These are phyloP conservation scores for Entomophthora muscae DNA, from an alignment of 371 early-diverging fungal species.

Conservation along the genomic window DNA sequence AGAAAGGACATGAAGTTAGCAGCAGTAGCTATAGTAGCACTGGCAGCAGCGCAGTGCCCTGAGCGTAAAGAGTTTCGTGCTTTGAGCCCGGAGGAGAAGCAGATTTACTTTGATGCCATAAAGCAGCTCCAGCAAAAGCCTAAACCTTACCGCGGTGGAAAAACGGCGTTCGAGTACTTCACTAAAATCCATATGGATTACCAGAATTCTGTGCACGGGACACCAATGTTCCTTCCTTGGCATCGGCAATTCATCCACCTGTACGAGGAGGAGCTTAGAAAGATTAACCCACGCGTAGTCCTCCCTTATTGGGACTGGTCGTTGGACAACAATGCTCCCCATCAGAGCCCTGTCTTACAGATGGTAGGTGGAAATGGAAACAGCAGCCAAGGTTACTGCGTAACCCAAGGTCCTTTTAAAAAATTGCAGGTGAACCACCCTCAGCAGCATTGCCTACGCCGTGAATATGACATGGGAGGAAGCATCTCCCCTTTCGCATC, in stretches of 20 bases:
- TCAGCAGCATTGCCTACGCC: conserved; percentile 15
- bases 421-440: conserved; percentile 1
- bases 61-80: too few species aligned
- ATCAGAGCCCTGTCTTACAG: conserved; percentile 8
- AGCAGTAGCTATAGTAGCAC: too few species aligned
- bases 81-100: too few species aligned
- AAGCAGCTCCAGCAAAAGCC: too few species aligned
- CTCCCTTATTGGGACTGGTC: conserved; percentile 40
- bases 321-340: conserved; percentile 11
- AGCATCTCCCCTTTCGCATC: conserved; percentile 17
- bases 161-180: not conserved
- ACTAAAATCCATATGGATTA: not conserved
- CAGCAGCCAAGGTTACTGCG: conserved; percentile 10
- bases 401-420: conserved; percentile 12
- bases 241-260: conserved; percentile 18
- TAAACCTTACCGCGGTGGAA: not conserved
- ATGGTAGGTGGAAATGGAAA: conserved; percentile 15
- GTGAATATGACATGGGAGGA: conserved; percentile 10
- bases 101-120: too few species aligned
- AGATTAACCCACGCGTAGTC: conserved; percentile 18
- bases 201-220: conserved; percentile 10
- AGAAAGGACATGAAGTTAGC: too few species aligned
- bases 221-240: conserved; percentile 21
- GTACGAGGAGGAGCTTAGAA: conserved; percentile 17
- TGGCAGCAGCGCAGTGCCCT: too few species aligned